Evolutionary conservation across 2,329 filamentous ascomycete species (phyloP), one percentile per base, ranked within the genome.

Genomic region (Cercospora nicotianae): DNA sequence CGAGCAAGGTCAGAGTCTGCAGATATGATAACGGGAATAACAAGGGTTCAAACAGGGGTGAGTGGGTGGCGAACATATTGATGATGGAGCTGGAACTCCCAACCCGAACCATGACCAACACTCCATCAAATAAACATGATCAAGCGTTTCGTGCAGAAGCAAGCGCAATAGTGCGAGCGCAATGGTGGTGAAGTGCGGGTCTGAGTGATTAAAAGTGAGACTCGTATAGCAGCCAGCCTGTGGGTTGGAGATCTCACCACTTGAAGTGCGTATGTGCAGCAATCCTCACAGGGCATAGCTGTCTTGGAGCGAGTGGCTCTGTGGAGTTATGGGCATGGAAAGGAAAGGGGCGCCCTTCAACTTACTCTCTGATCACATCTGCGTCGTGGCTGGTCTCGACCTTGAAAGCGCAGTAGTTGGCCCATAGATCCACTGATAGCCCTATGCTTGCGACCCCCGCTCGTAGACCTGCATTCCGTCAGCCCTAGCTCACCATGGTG

Each of bases 311-410:
- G 42, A 64, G 64, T 57, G 59, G 64, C 63, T 64, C 65, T 61
- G 58, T 67, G 64, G 51, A 45, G 70, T 72, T 71, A 70, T 60
- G 70, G 72, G 72, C 70, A 66, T 72, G 70, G 75, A 18, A 69
- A 82, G 89, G 87, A 83, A 86, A 86, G 88, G 86, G 85, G 86
- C 85, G 84, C 83, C 82, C 81, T 79, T 82, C 39, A 45, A 98
- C 95, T 98, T 97, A 99, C 95, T 98, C 95, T 96, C 95, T 90
- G 84, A 97, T 96, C 81, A 96, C 87, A 79, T 96, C 92, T 76
- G 92, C 87, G 79, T 96, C 93, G 83, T 99, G 95, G 75, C 92
- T 95, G 67, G 95, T 98, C 80, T 98, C 93, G 83, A 95, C 93
- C 81, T 98, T 98, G 88, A 98, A 98, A 76, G 90, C 88, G 84